phyloP scores from a whole-genome alignment of 208 protist species.

The Acanthamoeba triangularis region DNA sequence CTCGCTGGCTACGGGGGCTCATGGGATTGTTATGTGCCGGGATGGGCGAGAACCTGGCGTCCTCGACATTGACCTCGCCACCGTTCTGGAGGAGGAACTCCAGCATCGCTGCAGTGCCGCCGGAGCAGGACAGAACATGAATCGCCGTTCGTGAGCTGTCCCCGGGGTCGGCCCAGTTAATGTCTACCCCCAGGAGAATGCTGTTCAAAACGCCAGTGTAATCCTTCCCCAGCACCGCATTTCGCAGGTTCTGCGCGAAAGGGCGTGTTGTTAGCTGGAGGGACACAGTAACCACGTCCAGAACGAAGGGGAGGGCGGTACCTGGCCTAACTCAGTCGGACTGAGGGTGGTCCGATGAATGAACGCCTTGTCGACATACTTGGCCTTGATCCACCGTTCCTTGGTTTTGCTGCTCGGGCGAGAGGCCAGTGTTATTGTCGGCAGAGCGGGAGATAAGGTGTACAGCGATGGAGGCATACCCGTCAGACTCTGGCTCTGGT shows the following conservation, averaged over 20 bases:
- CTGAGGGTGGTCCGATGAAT: background rate
- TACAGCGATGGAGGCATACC: background rate
- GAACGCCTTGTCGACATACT: slow-evolving; percentile 56
- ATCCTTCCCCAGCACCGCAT: slow-evolving; percentile 33
- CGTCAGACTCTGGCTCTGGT: slow-evolving; percentile 17
- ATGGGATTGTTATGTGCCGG: background rate
- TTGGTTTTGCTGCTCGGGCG: slow-evolving; percentile 4
- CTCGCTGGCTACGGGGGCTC: background rate
- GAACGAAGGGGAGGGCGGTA: background rate
- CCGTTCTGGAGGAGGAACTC: slow-evolving; percentile 69
- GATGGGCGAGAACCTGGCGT: background rate
- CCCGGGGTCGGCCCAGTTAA: slow-evolving; percentile 42
- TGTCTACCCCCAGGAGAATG: background rate
- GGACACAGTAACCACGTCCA: background rate
- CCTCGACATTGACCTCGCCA: slow-evolving; percentile 16
- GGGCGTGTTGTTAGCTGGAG: background rate
- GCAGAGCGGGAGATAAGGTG: background rate
- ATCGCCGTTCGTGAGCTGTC: background rate
- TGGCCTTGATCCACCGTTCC: slow-evolving; percentile 54
- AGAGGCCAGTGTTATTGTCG: background rate
- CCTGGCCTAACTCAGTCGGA: background rate
- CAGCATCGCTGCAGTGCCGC: background rate
- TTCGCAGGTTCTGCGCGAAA: background rate
- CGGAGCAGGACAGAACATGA: background rate
- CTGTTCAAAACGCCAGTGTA: background rate